These are phyloP conservation scores for Ogataea paraovalis DNA, from an alignment of 805 yeast species.

Conservation along the genomic window DNA sequence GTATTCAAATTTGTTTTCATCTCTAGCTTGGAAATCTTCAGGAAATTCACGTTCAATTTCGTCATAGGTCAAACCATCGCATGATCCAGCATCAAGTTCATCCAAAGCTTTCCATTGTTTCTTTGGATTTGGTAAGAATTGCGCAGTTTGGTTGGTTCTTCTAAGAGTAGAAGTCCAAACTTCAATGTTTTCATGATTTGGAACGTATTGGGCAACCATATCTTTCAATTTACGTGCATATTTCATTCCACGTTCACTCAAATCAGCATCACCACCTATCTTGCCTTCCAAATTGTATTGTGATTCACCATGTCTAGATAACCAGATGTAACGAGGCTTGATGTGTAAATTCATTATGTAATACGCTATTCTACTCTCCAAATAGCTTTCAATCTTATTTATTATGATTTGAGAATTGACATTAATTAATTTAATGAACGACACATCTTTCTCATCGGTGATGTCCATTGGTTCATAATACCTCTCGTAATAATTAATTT, in stretches of 20 bases:
- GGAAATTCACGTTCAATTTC: slow-evolving; percentile 84
- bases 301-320: slow-evolving; percentile 95
- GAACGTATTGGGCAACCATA: slow-evolving; percentile 59
- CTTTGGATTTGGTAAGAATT: slow-evolving; percentile 72
- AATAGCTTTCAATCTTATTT: slow-evolving; percentile 80
- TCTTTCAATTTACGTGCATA: slow-evolving; percentile 81
- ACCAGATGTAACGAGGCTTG: slow-evolving; percentile 88
- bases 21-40: slow-evolving; percentile 93
- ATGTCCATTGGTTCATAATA: slow-evolving; percentile 74
- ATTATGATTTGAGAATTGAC: slow-evolving; percentile 85
- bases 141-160: slow-evolving; percentile 91
- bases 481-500: slow-evolving; percentile 71
- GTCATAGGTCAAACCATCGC: slow-evolving; percentile 96
- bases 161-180: slow-evolving; percentile 94
- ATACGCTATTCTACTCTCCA: slow-evolving; percentile 90
- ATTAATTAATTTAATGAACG: slow-evolving; percentile 85
- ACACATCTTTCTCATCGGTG: slow-evolving; percentile 54
- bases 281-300: slow-evolving; percentile 88
- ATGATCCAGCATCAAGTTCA: slow-evolving; percentile 95
- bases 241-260: slow-evolving; percentile 78
- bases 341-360: slow-evolving; percentile 94
- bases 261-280: slow-evolving; percentile 90
- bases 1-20: slow-evolving; percentile 92
- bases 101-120: slow-evolving; percentile 95
- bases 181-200: slow-evolving; percentile 64